A percentile compares a stretch with the other conserved stretches of the same genome.
These are phyloP conservation scores for Phytophthora pseudosyringae DNA, from an alignment of 352 stramenopile genomes.

Conservation along the genomic window DNA sequence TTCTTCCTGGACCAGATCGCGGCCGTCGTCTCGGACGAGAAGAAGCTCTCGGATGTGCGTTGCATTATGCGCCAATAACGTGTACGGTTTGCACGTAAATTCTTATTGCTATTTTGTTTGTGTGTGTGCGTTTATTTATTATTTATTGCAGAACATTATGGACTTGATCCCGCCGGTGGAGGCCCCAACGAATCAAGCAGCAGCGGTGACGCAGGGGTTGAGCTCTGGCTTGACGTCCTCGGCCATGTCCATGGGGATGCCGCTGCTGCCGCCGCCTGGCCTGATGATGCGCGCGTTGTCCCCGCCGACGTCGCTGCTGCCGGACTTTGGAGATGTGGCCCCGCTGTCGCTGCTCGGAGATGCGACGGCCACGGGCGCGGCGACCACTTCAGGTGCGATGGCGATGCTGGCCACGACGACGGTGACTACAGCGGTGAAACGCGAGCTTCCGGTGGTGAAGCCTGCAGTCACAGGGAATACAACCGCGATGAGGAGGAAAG, in stretches of 20 bases:
- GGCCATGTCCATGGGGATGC: constrained; percentile 52
- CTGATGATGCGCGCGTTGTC: constrained; percentile 82
- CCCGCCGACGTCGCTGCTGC: constrained; percentile 68
- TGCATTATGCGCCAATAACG: neutral
- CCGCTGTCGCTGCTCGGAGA: constrained; percentile 47
- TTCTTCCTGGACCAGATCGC: constrained; percentile 84
- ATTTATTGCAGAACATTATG: constrained; percentile 69
- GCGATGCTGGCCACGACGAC: constrained; percentile 28
- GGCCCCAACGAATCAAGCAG: constrained; percentile 37
- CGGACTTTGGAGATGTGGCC: constrained; percentile 58
- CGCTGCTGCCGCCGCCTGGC: constrained; percentile 59
- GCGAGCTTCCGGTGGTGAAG: constrained; percentile 35
- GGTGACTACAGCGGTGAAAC: constrained; percentile 38
- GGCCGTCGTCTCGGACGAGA: constrained; percentile 71
- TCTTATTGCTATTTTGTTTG: neutral
- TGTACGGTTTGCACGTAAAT: neutral
- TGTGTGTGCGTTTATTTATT: constrained; percentile 3
- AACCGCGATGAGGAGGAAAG: constrained; percentile 30
- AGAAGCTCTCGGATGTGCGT: constrained; percentile 82
- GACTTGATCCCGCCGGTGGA: constrained; percentile 68
- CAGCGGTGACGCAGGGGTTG: constrained; percentile 2
- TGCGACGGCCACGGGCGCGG: constrained; percentile 15
- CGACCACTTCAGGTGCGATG: constrained; percentile 12
- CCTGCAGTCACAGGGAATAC: constrained; percentile 20
- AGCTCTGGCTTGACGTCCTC: constrained; percentile 11